phyloP scores from a whole-genome alignment of 2,329 filamentous ascomycete genomes.

The Colletotrichum sp. region DNA sequence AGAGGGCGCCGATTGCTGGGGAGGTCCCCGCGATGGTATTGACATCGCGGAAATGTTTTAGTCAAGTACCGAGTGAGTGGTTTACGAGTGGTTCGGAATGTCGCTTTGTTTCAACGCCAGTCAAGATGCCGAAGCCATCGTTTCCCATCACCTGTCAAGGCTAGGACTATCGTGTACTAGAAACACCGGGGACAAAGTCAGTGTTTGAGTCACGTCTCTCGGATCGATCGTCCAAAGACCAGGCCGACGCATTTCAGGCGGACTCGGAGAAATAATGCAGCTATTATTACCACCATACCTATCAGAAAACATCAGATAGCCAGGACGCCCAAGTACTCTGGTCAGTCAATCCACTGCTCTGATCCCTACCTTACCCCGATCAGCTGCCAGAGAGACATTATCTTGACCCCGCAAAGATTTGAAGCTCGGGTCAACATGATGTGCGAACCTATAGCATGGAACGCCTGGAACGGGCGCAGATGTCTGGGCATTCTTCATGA shows the following conservation, averaged over 20 bases:
- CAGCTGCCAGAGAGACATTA: not conserved
- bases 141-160: not conserved
- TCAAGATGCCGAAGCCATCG: not conserved
- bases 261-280: not conserved
- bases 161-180: not conserved
- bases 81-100: not conserved
- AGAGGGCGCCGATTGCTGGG: not conserved
- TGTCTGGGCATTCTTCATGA: not conserved
- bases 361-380: not conserved
- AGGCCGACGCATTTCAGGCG: not conserved
- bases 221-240: not conserved
- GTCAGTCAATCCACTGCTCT: not conserved
- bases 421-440: not conserved
- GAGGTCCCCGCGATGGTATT: not conserved
- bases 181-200: not conserved
- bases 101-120: not conserved
- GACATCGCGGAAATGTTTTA: not conserved
- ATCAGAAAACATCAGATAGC: not conserved
- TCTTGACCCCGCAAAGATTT: not conserved
- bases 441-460: not conserved
- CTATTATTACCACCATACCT: not conserved
- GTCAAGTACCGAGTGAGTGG: not conserved
- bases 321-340: not conserved
- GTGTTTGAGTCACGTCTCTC: not conserved
- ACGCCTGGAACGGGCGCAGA: not conserved